Percentiles rank a stretch among this genome's conserved stretches.
These are phyloP conservation scores for Zychaea mexicana DNA, from an alignment of 371 early-diverging fungal genomes.

Conservation along the genomic window DNA sequence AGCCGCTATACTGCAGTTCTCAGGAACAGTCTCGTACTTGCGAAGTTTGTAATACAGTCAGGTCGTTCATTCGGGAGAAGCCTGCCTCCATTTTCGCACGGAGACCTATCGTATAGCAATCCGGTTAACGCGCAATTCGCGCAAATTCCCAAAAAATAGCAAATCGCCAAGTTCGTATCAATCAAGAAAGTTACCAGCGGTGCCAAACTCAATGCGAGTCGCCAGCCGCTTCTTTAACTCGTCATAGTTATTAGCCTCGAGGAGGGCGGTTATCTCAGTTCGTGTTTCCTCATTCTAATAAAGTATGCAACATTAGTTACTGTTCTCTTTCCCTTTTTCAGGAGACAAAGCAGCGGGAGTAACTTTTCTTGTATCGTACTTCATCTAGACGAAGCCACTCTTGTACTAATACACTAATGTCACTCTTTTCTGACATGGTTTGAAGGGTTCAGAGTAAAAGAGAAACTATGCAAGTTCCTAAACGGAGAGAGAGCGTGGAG, in stretches of 20 bases:
- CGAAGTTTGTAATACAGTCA: constrained; percentile 91
- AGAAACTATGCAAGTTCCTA: too few relatives aligned
- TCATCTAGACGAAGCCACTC: constrained; percentile 79
- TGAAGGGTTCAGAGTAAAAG: not conserved
- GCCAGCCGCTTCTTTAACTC: constrained; percentile 72
- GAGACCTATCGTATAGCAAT: constrained; percentile 59
- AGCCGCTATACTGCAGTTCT: too few relatives aligned
- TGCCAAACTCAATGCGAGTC: constrained; percentile 86
- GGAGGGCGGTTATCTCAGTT: constrained; percentile 58
- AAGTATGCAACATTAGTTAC: not conserved
- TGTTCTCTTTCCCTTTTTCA: not conserved
- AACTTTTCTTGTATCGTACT: constrained; percentile 38
- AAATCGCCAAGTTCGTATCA: too few relatives aligned
- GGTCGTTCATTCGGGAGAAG: constrained; percentile 92
- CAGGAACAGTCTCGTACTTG: too few relatives aligned
- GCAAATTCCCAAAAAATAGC: too few relatives aligned
- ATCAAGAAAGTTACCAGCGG: constrained; percentile 62
- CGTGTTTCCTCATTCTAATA: constrained; percentile 75
- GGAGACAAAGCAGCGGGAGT: too few relatives aligned
- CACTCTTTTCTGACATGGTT: constrained; percentile 2
- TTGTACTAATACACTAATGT: constrained; percentile 35
- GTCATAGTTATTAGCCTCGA: constrained; percentile 50
- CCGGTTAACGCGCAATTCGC: not conserved
- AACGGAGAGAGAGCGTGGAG: too few relatives aligned
- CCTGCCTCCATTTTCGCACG: constrained; percentile 95